These are phyloP conservation scores for Leishmania major DNA, from an alignment of 208 protist species.

Conservation along the genomic window DNA sequence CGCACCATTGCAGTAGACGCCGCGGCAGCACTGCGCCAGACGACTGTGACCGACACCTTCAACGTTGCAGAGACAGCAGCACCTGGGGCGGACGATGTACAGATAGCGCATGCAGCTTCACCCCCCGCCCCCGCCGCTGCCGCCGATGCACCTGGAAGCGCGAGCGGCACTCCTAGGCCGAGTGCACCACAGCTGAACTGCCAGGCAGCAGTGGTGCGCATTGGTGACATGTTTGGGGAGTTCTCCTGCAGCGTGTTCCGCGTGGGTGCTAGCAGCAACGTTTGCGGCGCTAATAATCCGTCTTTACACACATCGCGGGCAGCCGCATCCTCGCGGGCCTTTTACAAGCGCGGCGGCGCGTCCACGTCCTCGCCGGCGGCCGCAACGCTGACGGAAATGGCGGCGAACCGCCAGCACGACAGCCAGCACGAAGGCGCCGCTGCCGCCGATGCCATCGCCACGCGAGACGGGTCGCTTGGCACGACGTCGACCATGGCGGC, in stretches of 20 bases:
- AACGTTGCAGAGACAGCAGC: not conserved
- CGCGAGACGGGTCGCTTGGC: not conserved
- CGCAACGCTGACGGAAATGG: not conserved
- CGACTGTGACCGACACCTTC: not conserved
- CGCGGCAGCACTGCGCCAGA: not conserved
- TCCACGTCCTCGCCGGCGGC: not conserved
- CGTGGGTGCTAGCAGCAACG: not conserved
- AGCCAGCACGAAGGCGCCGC: not conserved
- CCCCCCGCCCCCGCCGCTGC: slow-evolving; percentile 8
- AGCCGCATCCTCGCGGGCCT: not conserved
- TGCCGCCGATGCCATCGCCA: not conserved
- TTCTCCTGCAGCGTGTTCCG: slow-evolving; percentile 67
- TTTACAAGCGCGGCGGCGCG: not conserved
- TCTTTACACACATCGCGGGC: not conserved
- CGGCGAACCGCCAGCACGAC: slow-evolving; percentile 4
- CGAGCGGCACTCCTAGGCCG: not conserved
- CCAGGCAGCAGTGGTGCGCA: slow-evolving; percentile 79
- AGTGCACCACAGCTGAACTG: slow-evolving; percentile 54
- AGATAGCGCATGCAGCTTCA: slow-evolving; percentile 27
- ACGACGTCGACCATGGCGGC: not conserved
- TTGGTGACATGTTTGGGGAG: slow-evolving; percentile 90
- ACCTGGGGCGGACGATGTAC: slow-evolving; percentile 24
- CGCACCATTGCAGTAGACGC: not conserved
- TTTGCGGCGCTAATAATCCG: not conserved
- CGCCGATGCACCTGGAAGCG: not conserved